These are phyloP conservation scores for Pseudogymnoascus sp. DNA, from an alignment of 2,329 filamentous ascomycete species.

Conservation along the genomic window DNA sequence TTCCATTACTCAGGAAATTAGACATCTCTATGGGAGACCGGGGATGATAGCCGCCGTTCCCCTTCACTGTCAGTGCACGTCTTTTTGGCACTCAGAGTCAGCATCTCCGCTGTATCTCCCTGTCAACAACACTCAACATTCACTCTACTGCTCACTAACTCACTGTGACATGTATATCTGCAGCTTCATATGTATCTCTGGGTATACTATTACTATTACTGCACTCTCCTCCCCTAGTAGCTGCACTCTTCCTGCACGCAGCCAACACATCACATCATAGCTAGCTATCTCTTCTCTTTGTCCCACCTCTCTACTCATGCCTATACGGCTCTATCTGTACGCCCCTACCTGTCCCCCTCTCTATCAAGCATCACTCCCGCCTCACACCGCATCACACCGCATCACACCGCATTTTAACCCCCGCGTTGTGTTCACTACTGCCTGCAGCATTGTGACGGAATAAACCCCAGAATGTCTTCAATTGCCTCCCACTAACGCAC, in stretches of 20 bases:
- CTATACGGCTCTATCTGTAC: not conserved
- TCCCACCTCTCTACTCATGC: not conserved
- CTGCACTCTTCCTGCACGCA: not conserved
- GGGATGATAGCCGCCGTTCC: not conserved
- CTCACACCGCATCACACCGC: conserved; percentile 3
- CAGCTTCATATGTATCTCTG: not conserved
- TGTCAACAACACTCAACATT: too few species aligned
- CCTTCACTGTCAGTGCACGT: not conserved
- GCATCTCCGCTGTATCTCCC: not conserved
- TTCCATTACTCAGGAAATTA: not conserved
- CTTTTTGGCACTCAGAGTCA: not conserved
- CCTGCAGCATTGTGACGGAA: not conserved
- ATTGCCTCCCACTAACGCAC: not conserved
- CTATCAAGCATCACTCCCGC: not conserved
- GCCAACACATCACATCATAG: conserved; percentile 2
- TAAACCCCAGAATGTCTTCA: not conserved
- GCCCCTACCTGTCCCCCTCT: not conserved
- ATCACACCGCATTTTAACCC: not conserved
- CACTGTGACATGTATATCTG: not conserved
- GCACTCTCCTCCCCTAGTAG: not conserved
- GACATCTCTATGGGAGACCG: not conserved
- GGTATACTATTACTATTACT: not conserved
- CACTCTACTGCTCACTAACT: not conserved
- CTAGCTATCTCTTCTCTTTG: not conserved
- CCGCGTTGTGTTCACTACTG: not conserved